Base-by-base conservation (phyloP, 257 asterid species). In the Penstemon barbatus region DNA sequence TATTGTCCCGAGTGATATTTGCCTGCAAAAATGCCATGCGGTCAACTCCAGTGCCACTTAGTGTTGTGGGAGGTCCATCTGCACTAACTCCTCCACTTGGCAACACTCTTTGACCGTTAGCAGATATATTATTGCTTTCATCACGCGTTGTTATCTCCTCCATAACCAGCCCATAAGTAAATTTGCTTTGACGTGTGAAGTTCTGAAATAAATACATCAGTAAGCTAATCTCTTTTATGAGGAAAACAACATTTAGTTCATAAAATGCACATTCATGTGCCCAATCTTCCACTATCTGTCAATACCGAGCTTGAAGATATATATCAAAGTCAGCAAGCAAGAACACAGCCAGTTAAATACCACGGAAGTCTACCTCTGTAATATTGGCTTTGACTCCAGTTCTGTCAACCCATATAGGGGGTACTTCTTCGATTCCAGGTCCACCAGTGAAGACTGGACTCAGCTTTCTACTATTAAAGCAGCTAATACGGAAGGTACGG, bases 21-120 rank as follows among this genome's bases (percentile, higher is more conserved):
- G 96, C 92, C 80, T 94, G 99, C 71, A 84, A 75, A 80, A 91
- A 89, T 61, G 85, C 97, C 97, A 94, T 80, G 8, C 82, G 95
- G 73, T 94, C 99, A 65, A 89, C 86, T 75, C 99, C 97, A 57
- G 96, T 91, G 77, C 97, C 99, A 70, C 99, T 94, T 68, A 94
- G 95, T 15, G 99, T 94, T 44, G 99, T 94, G 19, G 99, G 97
- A 61, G 99, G 99, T 74, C 99, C 99, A 83, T 94, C 99, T 38
- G 89, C 87, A 70, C 98, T 91, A 68, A 89, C 83, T 77, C 98
- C 98, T 63, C 99, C 99, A 81, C 88, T 91, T 54, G 99, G 51
- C 51, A 46, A 7, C 51, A 46, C 51, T 12, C 51, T 46, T 46
- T 46, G 51, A 6, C 51, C 51, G 9, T 46, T 46, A 4, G 51